phyloP scores from a whole-genome alignment of 1,284 basidiomycete species.

The Leccinum subrobustum region DNA sequence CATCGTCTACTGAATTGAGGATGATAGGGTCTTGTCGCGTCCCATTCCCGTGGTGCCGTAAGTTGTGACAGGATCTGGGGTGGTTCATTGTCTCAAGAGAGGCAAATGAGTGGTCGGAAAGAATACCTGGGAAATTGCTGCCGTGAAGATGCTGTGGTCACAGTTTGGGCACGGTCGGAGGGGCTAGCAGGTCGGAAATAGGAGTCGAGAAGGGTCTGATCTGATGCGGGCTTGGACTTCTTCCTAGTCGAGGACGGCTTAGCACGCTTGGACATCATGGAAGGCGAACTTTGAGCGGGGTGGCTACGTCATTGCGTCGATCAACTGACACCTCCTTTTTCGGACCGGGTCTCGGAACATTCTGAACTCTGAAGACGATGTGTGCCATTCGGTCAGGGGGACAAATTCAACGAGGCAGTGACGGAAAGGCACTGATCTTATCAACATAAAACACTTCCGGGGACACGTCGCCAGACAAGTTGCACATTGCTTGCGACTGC shows the following conservation, averaged over 20 bases:
- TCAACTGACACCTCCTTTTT: slow-evolving; percentile 25
- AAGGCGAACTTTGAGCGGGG: slow-evolving; percentile 15
- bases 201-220: slow-evolving; percentile 25
- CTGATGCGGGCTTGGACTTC: slow-evolving; percentile 18
- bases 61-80: neutral
- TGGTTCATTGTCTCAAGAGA: slow-evolving; percentile 7
- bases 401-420: neutral
- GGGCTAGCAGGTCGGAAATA: slow-evolving; percentile 28
- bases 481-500: slow-evolving; percentile 4
- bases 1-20: slow-evolving; percentile 25
- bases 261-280: slow-evolving; percentile 28
- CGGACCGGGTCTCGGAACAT: slow-evolving; percentile 7
- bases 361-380: neutral
- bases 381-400: neutral
- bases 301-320: slow-evolving; percentile 31
- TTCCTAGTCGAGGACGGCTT: slow-evolving; percentile 16
- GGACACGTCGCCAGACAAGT: slow-evolving; percentile 1
- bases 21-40: slow-evolving; percentile 27
- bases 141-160: slow-evolving; percentile 10
- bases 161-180: slow-evolving; percentile 12
- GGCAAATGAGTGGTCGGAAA: slow-evolving; percentile 21
- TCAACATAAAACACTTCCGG: neutral
- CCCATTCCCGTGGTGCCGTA: slow-evolving; percentile 22
- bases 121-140: slow-evolving; percentile 15
- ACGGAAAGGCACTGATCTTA: slow-evolving; percentile 1